Conservation (phyloP, 352 stramenopile species). For the Vaucheria bursata region DNA sequence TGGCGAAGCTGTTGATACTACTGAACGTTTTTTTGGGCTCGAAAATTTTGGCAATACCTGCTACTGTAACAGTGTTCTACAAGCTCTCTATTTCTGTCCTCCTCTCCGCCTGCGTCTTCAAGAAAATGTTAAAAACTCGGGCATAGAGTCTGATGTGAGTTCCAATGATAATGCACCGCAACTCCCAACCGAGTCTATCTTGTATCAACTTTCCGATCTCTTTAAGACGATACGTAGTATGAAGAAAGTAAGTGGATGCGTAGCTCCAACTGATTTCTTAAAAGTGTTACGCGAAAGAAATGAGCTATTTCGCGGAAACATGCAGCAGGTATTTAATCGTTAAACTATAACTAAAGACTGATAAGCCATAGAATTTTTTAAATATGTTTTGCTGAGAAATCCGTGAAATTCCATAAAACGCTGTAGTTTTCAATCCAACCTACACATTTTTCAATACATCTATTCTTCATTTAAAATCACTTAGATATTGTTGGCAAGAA, state of each 20-base stretch:
- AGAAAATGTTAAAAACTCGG: not conserved
- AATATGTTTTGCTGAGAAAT: no score
- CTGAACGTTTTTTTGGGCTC: constrained; percentile 51
- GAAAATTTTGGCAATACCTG: constrained; percentile 55
- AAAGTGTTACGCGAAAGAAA: constrained; percentile 31
- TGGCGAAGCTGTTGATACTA: no score
- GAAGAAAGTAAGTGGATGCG: constrained; percentile 22
- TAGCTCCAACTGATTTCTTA: constrained; percentile 34
- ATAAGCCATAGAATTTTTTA: no score
- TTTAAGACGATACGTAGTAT: constrained; percentile 32
- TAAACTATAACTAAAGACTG: no score
- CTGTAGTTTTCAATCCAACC: no score
- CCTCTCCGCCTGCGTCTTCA: constrained; percentile 25
- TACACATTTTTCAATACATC: no score
- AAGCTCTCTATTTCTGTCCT: constrained; percentile 45
- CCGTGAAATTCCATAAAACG: no score
- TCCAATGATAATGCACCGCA: not conserved
- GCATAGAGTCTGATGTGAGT: not conserved
- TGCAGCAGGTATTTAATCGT: constrained; percentile 45
- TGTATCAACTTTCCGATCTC: constrained; percentile 38
- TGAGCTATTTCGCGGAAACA: constrained; percentile 36
- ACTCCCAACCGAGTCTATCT: constrained; percentile 13
- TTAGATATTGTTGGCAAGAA: no score
- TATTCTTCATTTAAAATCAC: no score
- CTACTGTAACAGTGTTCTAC: constrained; percentile 52